Evolutionary conservation across 257 asterid genomes (phyloP).

Genomic region (Plantago major): DNA sequence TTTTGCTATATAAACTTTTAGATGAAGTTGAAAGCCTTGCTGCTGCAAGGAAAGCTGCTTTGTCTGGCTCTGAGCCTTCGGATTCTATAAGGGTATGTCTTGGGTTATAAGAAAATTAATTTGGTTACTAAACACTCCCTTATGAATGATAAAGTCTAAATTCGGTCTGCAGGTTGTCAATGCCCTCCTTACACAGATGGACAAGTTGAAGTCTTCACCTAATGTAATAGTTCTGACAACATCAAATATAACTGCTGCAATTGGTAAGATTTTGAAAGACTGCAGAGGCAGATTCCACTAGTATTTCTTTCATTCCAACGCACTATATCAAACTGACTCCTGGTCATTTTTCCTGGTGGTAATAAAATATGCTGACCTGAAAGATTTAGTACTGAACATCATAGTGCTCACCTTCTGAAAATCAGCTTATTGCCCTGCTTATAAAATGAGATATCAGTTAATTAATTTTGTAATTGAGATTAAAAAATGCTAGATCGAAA

Average conservation of each 20-base stretch:
- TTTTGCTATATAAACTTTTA: conserved; percentile 26
- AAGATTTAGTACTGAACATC: no score
- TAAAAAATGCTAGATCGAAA: no score
- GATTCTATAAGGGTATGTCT: conserved; percentile 89
- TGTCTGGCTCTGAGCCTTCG: conserved; percentile 99
- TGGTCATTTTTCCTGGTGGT: no score
- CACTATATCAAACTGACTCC: no score
- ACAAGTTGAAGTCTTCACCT: conserved; percentile 84
- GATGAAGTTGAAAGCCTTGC: conserved; percentile 99
- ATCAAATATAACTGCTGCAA: conserved; percentile 94
- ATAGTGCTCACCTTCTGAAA: no score
- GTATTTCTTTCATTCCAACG: no score
- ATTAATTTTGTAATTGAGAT: no score
- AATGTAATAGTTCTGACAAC: conserved; percentile 93
- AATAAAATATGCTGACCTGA: no score
- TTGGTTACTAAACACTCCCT: conserved; percentile 13
- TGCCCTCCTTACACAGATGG: conserved; percentile 94
- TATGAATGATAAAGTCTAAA: conserved; percentile 20
- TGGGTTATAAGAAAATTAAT: conserved; percentile 18
- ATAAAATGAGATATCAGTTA: no score
- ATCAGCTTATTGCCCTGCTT: no score
- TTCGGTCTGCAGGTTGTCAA: conserved; percentile 80
- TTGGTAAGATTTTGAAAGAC: conserved; percentile 46
- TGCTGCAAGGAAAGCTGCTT: conserved; percentile 97
- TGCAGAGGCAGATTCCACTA: no score